phyloP scores from a whole-genome alignment of 2,329 filamentous ascomycete species.

The Didymellaceae sp. region DNA sequence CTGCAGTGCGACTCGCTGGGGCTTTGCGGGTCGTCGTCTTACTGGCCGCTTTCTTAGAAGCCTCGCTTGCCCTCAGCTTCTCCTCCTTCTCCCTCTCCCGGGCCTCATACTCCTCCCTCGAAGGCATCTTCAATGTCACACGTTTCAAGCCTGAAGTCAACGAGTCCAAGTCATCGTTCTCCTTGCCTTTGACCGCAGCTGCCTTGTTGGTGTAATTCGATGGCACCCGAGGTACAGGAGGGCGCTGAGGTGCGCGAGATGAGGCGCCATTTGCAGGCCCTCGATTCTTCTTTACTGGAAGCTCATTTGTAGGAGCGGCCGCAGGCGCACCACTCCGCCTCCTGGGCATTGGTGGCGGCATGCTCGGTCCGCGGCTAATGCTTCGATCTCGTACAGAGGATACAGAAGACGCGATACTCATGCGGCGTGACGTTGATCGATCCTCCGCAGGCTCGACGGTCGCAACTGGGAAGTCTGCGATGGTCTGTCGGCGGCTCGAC shows the following conservation, averaged over 20 bases:
- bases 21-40: constrained; percentile 32
- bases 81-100: constrained; percentile 56
- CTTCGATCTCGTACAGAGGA: constrained; percentile 47
- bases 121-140: constrained; percentile 65
- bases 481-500: constrained; percentile 48
- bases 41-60: constrained; percentile 42
- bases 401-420: constrained; percentile 55
- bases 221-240: constrained; percentile 52
- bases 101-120: constrained; percentile 63
- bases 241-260: constrained; percentile 41
- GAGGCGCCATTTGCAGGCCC: constrained; percentile 50
- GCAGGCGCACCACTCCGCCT: constrained; percentile 34
- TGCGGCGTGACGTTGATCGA: constrained; percentile 46
- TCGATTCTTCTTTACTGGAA: constrained; percentile 67
- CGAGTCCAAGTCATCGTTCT: constrained; percentile 54
- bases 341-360: constrained; percentile 47
- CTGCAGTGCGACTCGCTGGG: constrained; percentile 26
- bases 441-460: constrained; percentile 28
- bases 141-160: constrained; percentile 62
- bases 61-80: constrained; percentile 46
- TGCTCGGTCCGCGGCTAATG: constrained; percentile 45
- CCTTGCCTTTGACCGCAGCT: constrained; percentile 26
- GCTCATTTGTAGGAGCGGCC: constrained; percentile 38
- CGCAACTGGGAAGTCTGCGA: constrained; percentile 46
- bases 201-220: constrained; percentile 42